Evolutionary conservation across 2,329 filamentous ascomycete species (phyloP).

Genomic region (Amphichorda felina): DNA sequence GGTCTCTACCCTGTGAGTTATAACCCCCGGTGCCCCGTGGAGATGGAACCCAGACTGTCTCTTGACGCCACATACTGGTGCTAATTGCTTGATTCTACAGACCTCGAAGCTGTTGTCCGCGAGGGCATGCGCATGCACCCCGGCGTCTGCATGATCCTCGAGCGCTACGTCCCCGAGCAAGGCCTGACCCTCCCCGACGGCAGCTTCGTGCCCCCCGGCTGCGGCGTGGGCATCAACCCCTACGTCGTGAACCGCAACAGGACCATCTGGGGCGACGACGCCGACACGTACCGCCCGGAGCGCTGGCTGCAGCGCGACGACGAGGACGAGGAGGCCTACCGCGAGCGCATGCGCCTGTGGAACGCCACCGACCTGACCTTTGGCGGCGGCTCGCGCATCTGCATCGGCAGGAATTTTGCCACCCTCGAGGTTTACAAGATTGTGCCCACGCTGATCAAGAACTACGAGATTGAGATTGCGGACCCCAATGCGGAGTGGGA

Average conservation of each 20-base stretch:
- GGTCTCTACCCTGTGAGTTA: too few species aligned
- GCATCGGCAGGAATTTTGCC: slow-evolving; percentile 27
- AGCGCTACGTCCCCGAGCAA: slow-evolving; percentile 40
- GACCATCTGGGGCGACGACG: slow-evolving; percentile 27
- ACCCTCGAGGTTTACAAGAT: slow-evolving; percentile 32
- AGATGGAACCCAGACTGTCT: too few species aligned
- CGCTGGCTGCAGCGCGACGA: slow-evolving; percentile 15
- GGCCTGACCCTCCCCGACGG: slow-evolving; percentile 33
- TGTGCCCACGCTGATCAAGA: slow-evolving; percentile 26
- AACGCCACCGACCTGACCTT: slow-evolving; percentile 24
- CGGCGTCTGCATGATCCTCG: slow-evolving; percentile 31
- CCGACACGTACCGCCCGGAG: slow-evolving; percentile 28
- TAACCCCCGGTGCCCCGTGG: too few species aligned
- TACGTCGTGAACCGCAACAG: slow-evolving; percentile 22
- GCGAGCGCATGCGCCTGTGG: slow-evolving; percentile 17
- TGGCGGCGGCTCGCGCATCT: slow-evolving; percentile 26
- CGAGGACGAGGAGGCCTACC: slow-evolving; percentile 7
- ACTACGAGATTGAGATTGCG: slow-evolving; percentile 19
- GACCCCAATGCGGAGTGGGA: slow-evolving; percentile 1
- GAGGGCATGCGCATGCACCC: slow-evolving; percentile 44
- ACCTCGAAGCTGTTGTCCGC: slow-evolving; percentile 44
- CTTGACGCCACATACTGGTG: too few species aligned
- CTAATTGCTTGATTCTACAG: too few species aligned
- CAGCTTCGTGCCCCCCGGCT: slow-evolving; percentile 37
- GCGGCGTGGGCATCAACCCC: slow-evolving; percentile 41